Conservation (phyloP, 2,329 filamentous ascomycete genomes). For the Cryphonectria japonica region DNA sequence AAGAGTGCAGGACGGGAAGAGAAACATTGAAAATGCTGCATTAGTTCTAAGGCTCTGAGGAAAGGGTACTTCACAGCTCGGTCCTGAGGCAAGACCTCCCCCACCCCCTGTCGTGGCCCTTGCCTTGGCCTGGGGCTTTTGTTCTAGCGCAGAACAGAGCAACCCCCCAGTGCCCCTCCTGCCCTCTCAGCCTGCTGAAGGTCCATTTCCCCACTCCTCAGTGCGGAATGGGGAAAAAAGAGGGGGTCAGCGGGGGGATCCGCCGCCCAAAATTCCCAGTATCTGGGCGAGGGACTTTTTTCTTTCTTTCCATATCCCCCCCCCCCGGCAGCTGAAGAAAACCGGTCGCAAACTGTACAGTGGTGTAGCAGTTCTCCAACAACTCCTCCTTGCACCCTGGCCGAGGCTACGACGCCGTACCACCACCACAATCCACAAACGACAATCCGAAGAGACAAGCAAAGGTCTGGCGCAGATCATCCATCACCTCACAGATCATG, state of each 20-base stretch:
- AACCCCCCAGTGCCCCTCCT: not conserved
- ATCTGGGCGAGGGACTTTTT: not conserved
- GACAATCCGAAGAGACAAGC: not conserved
- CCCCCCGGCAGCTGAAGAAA: not conserved
- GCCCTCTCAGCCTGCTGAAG: not conserved
- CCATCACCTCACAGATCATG: not conserved
- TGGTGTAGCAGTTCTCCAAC: not conserved
- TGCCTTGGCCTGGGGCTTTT: not conserved
- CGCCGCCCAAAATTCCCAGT: not conserved
- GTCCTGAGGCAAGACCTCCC: too few relatives aligned
- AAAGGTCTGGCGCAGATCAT: not conserved
- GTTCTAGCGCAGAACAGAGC: not conserved
- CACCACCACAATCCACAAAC: not conserved
- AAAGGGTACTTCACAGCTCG: not conserved
- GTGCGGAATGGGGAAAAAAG: not conserved
- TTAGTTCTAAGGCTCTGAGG: not conserved
- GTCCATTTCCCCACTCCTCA: not conserved
- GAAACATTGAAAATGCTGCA: slow-evolving; percentile 1
- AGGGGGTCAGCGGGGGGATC: not conserved
- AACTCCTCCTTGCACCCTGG: not conserved
- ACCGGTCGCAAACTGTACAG: not conserved
- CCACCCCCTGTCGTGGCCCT: not conserved
- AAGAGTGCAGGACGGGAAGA: not conserved
- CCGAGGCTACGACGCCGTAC: slow-evolving; percentile 3
- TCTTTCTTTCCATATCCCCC: too few relatives aligned